phyloP scores from a whole-genome alignment of 257 asterid genomes.

The Nicotiana benthamiana region DNA sequence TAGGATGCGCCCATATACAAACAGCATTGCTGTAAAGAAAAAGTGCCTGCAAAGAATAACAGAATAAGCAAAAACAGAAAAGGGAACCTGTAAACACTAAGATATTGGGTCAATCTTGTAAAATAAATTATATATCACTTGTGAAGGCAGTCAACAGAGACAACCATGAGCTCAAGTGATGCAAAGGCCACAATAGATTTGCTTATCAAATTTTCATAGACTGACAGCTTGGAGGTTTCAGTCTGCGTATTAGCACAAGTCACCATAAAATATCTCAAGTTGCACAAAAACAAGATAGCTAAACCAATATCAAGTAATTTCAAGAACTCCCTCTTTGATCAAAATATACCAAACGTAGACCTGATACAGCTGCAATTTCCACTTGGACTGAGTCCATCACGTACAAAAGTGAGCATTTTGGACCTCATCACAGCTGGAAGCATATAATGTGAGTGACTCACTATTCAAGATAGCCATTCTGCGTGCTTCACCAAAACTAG shows the following conservation, averaged over 20 bases:
- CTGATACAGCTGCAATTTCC: background rate
- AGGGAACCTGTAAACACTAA: background rate
- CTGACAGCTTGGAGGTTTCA: background rate
- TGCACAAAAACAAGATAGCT: background rate
- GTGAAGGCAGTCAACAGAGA: background rate
- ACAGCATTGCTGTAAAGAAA: constrained; percentile 80
- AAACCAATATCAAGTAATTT: background rate
- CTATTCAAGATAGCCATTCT: background rate
- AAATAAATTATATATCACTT: background rate
- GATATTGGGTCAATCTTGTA: background rate
- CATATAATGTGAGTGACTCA: background rate
- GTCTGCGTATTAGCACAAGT: background rate
- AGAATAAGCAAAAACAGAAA: background rate
- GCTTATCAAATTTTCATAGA: background rate
- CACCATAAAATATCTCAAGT: background rate
- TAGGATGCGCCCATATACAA: constrained; percentile 78
- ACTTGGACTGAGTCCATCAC: background rate
- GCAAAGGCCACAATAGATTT: background rate
- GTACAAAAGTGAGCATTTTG: background rate
- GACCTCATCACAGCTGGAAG: background rate
- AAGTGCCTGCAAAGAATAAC: constrained; percentile 57
- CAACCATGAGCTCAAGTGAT: background rate
- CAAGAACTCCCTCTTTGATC: background rate
- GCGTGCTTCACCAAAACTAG: background rate
- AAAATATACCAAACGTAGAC: background rate